Evolutionary conservation across 2,329 filamentous ascomycete genomes (phyloP).

Genomic region (Neonectria ditissima): DNA sequence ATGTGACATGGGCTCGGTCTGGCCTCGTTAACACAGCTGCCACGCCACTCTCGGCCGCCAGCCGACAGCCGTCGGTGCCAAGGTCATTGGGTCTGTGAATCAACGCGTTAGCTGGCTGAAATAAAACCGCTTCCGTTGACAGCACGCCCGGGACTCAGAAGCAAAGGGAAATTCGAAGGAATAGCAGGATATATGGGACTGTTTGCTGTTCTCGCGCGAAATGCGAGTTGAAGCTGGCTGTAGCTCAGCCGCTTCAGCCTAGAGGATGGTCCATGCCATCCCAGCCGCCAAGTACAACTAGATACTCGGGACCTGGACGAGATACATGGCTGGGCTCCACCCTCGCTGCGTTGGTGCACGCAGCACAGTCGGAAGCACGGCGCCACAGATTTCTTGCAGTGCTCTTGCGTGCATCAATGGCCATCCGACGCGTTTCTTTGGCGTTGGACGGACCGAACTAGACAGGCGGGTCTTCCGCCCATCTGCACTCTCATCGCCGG

Average conservation of each 20-base stretch:
- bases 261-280: constrained; percentile 18
- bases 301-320: constrained; percentile 25
- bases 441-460: constrained; percentile 19
- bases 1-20: constrained; percentile 15
- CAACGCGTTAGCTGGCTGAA: constrained; percentile 19
- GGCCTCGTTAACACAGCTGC: constrained; percentile 17
- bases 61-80: not conserved
- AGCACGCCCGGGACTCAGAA: constrained; percentile 6
- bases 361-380: constrained; percentile 27
- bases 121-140: not conserved
- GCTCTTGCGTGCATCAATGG: constrained; percentile 27
- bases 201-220: constrained; percentile 23
- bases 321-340: constrained; percentile 28
- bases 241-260: constrained; percentile 21
- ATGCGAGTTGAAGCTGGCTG: constrained; percentile 5
- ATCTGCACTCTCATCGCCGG: constrained; percentile 17
- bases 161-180: constrained; percentile 1
- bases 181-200: constrained; percentile 1
- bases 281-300: constrained; percentile 30
- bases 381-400: constrained; percentile 33
- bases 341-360: constrained; percentile 14
- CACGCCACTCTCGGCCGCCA: constrained; percentile 16
- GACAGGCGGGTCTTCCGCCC: constrained; percentile 18
- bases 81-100: constrained; percentile 11
- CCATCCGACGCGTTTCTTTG: constrained; percentile 11